phyloP scores from a whole-genome alignment of 2,329 filamentous ascomycete species.

The Bisporella sp. region DNA sequence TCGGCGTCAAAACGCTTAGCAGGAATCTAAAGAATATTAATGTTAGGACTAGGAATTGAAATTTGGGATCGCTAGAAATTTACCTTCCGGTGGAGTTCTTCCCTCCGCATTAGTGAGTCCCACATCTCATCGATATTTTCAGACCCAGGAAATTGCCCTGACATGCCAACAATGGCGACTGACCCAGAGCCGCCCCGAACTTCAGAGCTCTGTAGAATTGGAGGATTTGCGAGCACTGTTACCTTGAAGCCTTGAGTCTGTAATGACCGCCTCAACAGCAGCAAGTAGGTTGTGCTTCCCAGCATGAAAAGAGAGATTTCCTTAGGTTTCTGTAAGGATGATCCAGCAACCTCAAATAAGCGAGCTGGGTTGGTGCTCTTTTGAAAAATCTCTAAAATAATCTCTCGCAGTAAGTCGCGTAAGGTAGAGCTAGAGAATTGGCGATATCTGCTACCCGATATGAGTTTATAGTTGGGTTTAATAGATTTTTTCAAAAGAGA shows the following conservation, averaged over 20 bases:
- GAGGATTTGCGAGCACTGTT: not conserved
- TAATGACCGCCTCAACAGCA: not conserved
- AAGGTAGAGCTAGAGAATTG: not conserved
- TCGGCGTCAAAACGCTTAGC: not conserved
- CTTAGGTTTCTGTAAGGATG: not conserved
- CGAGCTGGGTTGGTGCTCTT: not conserved
- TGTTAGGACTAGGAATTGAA: not conserved
- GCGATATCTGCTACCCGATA: not conserved
- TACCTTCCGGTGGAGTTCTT: not conserved
- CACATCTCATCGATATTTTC: not conserved
- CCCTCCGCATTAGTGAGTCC: not conserved
- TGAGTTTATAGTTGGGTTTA: not conserved
- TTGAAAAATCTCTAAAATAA: not conserved
- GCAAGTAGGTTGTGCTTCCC: not conserved
- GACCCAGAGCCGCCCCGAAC: not conserved
- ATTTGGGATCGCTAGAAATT: not conserved
- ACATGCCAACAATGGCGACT: slow-evolving; percentile 1
- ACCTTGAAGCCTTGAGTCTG: not conserved
- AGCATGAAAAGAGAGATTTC: not conserved
- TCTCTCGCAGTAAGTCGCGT: not conserved
- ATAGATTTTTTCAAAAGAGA: not conserved
- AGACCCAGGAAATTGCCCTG: not conserved
- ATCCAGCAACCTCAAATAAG: not conserved
- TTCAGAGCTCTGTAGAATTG: not conserved
- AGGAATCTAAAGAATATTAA: not conserved